phyloP scores from a whole-genome alignment of 1,284 basidiomycete species.

The Apiotrichum gracile region DNA sequence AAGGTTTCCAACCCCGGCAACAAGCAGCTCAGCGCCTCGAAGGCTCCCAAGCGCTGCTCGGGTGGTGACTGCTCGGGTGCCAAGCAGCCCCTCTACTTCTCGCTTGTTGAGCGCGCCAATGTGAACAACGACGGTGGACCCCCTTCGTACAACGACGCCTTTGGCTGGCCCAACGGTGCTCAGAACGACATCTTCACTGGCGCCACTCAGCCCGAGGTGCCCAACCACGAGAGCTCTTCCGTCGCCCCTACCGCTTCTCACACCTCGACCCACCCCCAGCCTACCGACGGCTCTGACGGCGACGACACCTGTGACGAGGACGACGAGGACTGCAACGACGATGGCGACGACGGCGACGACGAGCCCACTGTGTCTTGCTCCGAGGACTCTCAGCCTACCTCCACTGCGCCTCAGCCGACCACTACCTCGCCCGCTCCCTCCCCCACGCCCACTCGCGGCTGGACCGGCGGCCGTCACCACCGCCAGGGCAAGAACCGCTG shows the following conservation, averaged over 20 bases:
- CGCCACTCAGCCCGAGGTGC: too few species aligned
- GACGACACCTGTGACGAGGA: too few species aligned
- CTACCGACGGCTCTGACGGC: background rate
- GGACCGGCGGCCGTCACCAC: background rate
- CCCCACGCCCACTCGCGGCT: too few species aligned
- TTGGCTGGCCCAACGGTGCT: constrained; percentile 46
- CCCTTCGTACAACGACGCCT: constrained; percentile 43
- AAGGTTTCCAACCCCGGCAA: constrained; percentile 29
- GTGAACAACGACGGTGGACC: constrained; percentile 35
- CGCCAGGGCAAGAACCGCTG: background rate
- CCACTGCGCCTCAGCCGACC: background rate
- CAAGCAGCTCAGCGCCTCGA: constrained; percentile 18
- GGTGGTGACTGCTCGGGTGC: constrained; percentile 21
- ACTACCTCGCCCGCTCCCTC: background rate
- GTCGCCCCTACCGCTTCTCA: background rate
- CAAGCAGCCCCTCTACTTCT: constrained; percentile 43
- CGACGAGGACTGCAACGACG: background rate
- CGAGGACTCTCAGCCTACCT: background rate
- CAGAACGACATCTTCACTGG: constrained; percentile 46
- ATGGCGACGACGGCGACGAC: background rate
- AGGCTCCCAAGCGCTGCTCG: constrained; percentile 24
- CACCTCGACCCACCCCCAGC: background rate
- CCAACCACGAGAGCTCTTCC: background rate
- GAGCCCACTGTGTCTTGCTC: background rate
- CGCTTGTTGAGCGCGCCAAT: constrained; percentile 37